Base-by-base conservation (phyloP, 305 asterid genomes). In the Striga hermonthica region DNA sequence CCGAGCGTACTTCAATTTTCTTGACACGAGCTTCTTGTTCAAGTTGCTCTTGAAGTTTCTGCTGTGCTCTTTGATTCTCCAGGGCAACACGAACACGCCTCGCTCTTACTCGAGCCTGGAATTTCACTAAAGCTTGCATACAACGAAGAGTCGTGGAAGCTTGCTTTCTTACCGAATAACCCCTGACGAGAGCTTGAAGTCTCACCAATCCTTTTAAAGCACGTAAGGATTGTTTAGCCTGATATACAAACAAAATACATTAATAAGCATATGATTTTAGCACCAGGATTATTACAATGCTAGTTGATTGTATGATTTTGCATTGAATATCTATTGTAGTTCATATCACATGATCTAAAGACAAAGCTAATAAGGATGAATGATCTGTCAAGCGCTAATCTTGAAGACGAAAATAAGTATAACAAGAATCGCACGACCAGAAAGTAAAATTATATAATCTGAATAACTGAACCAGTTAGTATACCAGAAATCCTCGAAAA, bases 91-190 rank as follows among this genome's bases (percentile, higher is more conserved):
- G 79, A 31, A 69, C 85, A 58, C 74, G 79, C 76, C 79, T 76
- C 1, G 87, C 80, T 54, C 85, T 75, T 62, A 78, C 76, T 45
- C 82, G 81, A 59, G 87, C 85, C 72, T 84, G 90, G 58, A 80
- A 83, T 76, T 78, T 80, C 4, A 84, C 85, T 43, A 84, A 73
- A 71, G 87, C 87, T 74, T 80, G 83, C 83, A 81, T 81, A 28
- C 87, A 79, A 11, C 76, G 85, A 56, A 84, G 82, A 54, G 90
- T 77, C 35, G 75, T 73, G 57, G 85, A 84, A 63, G 84, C 79
- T 81, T 81, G 90, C 75, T 79, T 84, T 68, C 83, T 80, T 31
- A 84, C 78, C 60, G 83, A 78, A 39, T 69, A 78, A 55, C 87
- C 85, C 64, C 80, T 76, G 57, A 75, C 79, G 64, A 80, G 80